phyloP scores from a whole-genome alignment of 139 green algal genomes.

The Coccomyxa sp. region DNA sequence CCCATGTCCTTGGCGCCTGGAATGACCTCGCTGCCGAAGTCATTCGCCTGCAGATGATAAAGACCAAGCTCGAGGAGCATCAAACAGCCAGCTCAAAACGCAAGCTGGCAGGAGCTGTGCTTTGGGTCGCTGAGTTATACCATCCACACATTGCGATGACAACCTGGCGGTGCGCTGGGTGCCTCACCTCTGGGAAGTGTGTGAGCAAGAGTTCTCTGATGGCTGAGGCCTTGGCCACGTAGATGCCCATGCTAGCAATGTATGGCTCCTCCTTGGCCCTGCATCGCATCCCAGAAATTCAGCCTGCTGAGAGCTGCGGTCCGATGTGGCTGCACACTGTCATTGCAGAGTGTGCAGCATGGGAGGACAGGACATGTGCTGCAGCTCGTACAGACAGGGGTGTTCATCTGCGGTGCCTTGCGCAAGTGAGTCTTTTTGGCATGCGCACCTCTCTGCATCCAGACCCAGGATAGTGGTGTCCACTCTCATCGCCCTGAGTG shows the following conservation, averaged over 20 bases:
- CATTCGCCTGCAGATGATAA: slow-evolving; percentile 65
- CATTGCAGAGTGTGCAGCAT: background rate
- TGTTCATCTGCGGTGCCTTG: too few relatives aligned
- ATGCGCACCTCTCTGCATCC: slow-evolving; percentile 56
- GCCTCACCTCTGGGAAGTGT: slow-evolving; percentile 46
- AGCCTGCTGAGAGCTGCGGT: too few relatives aligned
- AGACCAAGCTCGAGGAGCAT: too few relatives aligned
- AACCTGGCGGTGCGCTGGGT: background rate
- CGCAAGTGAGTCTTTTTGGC: too few relatives aligned
- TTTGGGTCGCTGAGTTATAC: background rate
- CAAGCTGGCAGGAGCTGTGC: background rate
- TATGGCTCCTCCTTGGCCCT: slow-evolving; percentile 87
- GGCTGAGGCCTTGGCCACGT: slow-evolving; percentile 77
- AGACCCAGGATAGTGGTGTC: slow-evolving; percentile 95
- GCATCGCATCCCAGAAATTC: too few relatives aligned
- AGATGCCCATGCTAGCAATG: slow-evolving; percentile 99
- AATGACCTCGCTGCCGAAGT: slow-evolving; percentile 87
- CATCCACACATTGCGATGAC: background rate
- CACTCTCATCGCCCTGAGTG: slow-evolving; percentile 88
- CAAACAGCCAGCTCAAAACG: background rate
- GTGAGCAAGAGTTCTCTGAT: slow-evolving; percentile 51
- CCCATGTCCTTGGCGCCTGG: slow-evolving; percentile 74
- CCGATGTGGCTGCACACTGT: background rate
- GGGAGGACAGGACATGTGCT: too few relatives aligned
- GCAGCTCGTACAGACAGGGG: too few relatives aligned